Evolutionary conservation across 2,329 filamentous ascomycete species (phyloP).

Genomic region (Cercospora canescens): DNA sequence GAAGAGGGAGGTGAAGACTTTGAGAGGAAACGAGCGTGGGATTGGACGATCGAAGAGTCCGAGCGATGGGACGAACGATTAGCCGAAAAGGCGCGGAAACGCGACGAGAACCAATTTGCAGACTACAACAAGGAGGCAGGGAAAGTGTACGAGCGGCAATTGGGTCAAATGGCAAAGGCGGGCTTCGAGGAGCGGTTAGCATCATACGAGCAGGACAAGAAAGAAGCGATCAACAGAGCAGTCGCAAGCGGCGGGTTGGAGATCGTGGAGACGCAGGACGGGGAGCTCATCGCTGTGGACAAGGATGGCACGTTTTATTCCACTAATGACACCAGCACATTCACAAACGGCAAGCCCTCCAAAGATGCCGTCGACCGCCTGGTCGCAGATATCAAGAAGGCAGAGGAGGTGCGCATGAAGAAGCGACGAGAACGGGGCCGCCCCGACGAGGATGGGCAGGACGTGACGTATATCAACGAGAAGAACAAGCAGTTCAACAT

Average conservation of each 20-base stretch:
- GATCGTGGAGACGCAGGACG: constrained; percentile 92
- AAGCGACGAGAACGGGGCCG: constrained; percentile 79
- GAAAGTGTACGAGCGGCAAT: constrained; percentile 91
- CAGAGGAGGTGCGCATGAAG: constrained; percentile 82
- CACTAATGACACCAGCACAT: constrained; percentile 74
- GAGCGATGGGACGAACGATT: constrained; percentile 91
- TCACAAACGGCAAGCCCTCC: constrained; percentile 81
- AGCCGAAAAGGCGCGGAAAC: constrained; percentile 77
- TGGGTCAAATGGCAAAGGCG: constrained; percentile 67
- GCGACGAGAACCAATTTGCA: constrained; percentile 85
- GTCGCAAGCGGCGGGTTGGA: constrained; percentile 83
- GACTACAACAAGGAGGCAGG: constrained; percentile 85
- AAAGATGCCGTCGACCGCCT: constrained; percentile 85
- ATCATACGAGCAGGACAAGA: constrained; percentile 83
- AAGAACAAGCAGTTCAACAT: constrained; percentile 99
- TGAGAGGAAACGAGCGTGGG: constrained; percentile 96
- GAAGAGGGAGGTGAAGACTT: constrained; percentile 87
- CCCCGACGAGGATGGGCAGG: constrained; percentile 74
- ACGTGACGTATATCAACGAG: constrained; percentile 99
- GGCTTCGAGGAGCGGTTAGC: constrained; percentile 54
- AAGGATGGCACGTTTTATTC: constrained; percentile 89
- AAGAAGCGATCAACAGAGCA: constrained; percentile 79
- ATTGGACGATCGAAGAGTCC: constrained; percentile 94
- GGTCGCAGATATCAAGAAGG: constrained; percentile 81
- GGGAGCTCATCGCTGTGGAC: constrained; percentile 92